Evolutionary conservation across 2,329 filamentous ascomycete species (phyloP), one percentile per base, ranked within the genome.

Genomic region (Dactylellina cionopaga): DNA sequence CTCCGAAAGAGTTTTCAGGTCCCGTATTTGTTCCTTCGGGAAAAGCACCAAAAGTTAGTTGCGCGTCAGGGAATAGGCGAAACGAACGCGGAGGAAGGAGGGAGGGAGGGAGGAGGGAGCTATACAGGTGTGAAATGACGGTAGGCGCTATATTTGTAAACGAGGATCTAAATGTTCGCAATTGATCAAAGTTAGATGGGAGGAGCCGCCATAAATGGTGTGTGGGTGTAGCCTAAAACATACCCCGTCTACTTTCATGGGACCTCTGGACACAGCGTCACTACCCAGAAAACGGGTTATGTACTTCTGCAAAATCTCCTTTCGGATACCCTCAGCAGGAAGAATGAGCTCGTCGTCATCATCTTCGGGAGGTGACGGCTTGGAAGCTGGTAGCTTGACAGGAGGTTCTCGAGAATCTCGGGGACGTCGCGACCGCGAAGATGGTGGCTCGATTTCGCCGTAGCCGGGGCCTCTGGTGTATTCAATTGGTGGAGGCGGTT

Each of bases 51-150:
- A 22, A 35, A 24, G 56, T 63, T 56, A 56, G 59, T 27, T 31
- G 33, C 13, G n/a, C n/a, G n/a, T n/a, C n/a, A n/a, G n/a, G n/a
- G n/a, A n/a, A n/a, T n/a, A n/a, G n/a, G n/a, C n/a, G n/a, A n/a
- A n/a, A n/a, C n/a, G n/a, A n/a, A n/a, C n/a, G n/a, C n/a, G n/a
- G n/a, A n/a, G n/a, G n/a, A n/a, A n/a, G n/a, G n/a, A n/a, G n/a
- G n/a, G n/a, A n/a, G n/a, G n/a, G n/a, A n/a, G 11, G 46, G 29
- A 7, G 35, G 24, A 17, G 52, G 9, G 17, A 54, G 22, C 27
- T 41, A 29, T 71, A 71, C 66, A 24, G 66, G 37, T 43, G 66
- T 71, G 59, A 71, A 64, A 29, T 71, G 66, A 44, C 66, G 66
- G 27, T 71, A 71, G 22, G 66, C 66, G 11, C 35, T 39, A 19